phyloP scores from a whole-genome alignment of 106 monocot species.

The Dioscorea alata region DNA sequence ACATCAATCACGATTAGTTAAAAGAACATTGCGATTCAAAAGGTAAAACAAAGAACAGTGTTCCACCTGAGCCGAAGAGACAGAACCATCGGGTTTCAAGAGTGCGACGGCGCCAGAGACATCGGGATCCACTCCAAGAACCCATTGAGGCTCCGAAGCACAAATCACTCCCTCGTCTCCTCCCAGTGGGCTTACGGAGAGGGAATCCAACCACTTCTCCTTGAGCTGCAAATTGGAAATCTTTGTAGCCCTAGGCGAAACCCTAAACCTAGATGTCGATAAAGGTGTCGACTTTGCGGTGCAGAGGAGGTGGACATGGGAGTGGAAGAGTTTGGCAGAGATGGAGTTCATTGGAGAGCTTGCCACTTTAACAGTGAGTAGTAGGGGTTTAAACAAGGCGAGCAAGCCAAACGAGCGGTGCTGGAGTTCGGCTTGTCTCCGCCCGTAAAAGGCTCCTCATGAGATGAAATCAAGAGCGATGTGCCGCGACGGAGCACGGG shows the following conservation, averaged over 20 bases:
- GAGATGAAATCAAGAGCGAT: no score
- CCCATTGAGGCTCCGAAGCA: constrained; percentile 22
- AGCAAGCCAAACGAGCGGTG: no score
- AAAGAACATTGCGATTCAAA: neutral
- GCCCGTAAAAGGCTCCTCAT: no score
- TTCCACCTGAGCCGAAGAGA: constrained; percentile 34
- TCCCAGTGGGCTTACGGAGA: constrained; percentile 10
- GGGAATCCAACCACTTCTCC: constrained; percentile 57
- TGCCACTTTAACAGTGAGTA: no score
- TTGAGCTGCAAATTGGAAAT: constrained; percentile 22
- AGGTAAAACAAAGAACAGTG: neutral
- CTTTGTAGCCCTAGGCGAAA: constrained; percentile 10
- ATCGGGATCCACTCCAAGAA: constrained; percentile 79
- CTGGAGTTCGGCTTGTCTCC: no score
- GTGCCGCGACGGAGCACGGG: no score
- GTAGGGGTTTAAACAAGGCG: no score
- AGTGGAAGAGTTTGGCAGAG: no score
- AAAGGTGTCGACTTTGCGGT: no score
- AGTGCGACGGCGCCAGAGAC: constrained; percentile 61
- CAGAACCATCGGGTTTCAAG: constrained; percentile 30
- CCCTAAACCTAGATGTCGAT: constrained; percentile 12
- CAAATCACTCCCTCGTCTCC: constrained; percentile 3
- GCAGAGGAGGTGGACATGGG: no score
- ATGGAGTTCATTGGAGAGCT: no score
- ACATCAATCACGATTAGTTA: neutral